Percentiles rank a stretch among this genome's conserved stretches.
Evolutionary conservation across 345 rosid genomes (phyloP).

Genomic region (Dovyalis caffra): DNA sequence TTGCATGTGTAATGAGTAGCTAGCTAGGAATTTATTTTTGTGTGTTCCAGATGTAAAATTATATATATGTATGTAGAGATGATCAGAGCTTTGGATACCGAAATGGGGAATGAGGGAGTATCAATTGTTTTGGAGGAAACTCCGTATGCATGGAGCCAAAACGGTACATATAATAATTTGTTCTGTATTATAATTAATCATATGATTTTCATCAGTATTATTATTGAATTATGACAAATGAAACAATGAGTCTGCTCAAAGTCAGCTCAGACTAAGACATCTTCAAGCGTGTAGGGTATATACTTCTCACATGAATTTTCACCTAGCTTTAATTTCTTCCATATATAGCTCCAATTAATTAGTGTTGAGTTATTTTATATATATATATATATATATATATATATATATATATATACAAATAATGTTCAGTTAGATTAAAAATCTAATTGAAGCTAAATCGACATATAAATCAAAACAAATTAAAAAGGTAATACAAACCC

Average conservation of each 20-base stretch:
- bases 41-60: not conserved
- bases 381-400: too few species aligned
- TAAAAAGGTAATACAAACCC: too few species aligned
- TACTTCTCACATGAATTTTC: not conserved
- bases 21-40: not conserved
- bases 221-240: not conserved
- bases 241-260: constrained; percentile 4
- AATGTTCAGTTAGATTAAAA: too few species aligned
- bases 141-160: constrained; percentile 25
- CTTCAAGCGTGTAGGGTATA: constrained; percentile 22
- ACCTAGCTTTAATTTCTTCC: not conserved
- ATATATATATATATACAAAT: too few species aligned
- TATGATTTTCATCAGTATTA: not conserved
- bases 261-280: constrained; percentile 20
- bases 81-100: constrained; percentile 12
- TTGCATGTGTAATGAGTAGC: not conserved
- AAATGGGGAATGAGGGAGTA: constrained; percentile 17
- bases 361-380: too few species aligned
- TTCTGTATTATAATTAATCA: not conserved
- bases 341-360: not conserved
- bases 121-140: constrained; percentile 14
- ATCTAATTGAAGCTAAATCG: too few species aligned
- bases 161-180: not conserved
- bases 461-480: too few species aligned
- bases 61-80: not conserved